phyloP scores from a whole-genome alignment of 768 basidiomycete genomes.

The Mycena kentingensis region DNA sequence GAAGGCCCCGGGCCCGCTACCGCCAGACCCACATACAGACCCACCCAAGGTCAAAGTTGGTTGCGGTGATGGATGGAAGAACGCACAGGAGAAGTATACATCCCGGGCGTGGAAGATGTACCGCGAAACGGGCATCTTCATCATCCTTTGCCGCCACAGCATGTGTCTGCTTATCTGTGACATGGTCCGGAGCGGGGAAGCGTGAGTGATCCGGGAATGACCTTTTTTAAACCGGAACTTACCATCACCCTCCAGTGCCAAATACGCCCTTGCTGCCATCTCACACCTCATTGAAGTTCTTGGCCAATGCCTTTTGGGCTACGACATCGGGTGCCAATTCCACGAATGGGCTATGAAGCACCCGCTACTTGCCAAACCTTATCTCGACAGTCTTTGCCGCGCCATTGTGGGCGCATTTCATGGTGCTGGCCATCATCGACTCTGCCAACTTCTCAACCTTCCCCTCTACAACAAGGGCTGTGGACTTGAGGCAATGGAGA shows the following conservation, averaged over 20 bases:
- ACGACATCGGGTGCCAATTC: slow-evolving; percentile 21
- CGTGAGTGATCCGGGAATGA: no score
- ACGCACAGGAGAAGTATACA: slow-evolving; percentile 7
- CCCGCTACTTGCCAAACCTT: slow-evolving; percentile 1
- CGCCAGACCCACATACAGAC: background rate
- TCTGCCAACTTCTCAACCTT: slow-evolving; percentile 10
- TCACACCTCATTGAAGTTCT: background rate
- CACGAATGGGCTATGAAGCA: background rate
- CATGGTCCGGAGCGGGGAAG: slow-evolving; percentile 38
- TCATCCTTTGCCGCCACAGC: slow-evolving; percentile 36
- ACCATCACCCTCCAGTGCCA: background rate
- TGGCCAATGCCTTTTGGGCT: background rate
- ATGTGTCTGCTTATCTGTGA: slow-evolving; percentile 32
- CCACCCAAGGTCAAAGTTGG: no score
- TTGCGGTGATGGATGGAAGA: slow-evolving; percentile 34
- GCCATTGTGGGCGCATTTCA: slow-evolving; percentile 3
- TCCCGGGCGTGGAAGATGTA: slow-evolving; percentile 38
- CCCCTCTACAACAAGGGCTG: slow-evolving; percentile 3
- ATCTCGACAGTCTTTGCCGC: background rate
- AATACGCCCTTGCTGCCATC: slow-evolving; percentile 11
- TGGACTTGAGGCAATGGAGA: slow-evolving; percentile 14
- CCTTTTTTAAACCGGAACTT: background rate
- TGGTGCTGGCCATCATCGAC: slow-evolving; percentile 4
- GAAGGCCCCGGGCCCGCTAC: slow-evolving; percentile 4
- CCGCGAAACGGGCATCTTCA: slow-evolving; percentile 40